Conservation (phyloP, 2,329 filamentous ascomycete genomes). For the Fonsecaea pugnacius region DNA sequence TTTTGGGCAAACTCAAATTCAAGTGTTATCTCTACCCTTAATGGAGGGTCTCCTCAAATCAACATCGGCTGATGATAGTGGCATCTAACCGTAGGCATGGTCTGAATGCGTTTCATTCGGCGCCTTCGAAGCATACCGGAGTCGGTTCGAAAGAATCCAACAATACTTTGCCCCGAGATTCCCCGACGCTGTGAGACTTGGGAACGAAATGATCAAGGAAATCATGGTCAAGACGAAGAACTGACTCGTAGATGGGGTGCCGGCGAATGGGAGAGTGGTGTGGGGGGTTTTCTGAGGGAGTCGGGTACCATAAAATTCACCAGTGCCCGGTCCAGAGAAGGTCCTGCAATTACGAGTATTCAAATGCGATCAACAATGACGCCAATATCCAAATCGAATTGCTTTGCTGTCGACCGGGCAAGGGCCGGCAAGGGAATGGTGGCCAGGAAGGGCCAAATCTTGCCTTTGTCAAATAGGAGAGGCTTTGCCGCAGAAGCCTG, state of each 20-base stretch:
- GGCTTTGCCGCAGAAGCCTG: background rate
- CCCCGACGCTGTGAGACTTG: slow-evolving; percentile 80
- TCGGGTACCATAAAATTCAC: background rate
- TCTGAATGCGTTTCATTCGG: slow-evolving; percentile 89
- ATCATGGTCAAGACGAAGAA: slow-evolving; percentile 76
- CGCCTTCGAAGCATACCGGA: slow-evolving; percentile 89
- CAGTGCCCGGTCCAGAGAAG: background rate
- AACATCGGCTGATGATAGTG: slow-evolving; percentile 15
- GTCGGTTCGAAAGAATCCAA: slow-evolving; percentile 89
- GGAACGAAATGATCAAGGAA: slow-evolving; percentile 96
- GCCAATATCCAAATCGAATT: background rate
- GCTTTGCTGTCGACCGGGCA: background rate
- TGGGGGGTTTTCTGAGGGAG: background rate
- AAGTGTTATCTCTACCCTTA: slow-evolving; percentile 6
- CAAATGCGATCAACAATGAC: background rate
- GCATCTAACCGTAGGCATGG: slow-evolving; percentile 67
- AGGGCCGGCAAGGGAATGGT: background rate
- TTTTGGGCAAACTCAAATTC: background rate
- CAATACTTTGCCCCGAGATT: slow-evolving; percentile 90
- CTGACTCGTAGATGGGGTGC: slow-evolving; percentile 4
- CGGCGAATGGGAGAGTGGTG: slow-evolving; percentile 4
- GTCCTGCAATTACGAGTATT: background rate
- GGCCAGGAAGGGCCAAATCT: background rate
- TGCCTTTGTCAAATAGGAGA: background rate
- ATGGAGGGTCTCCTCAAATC: background rate